phyloP scores from a whole-genome alignment of 2,329 filamentous ascomycete species.

The Monilinia fructicola region DNA sequence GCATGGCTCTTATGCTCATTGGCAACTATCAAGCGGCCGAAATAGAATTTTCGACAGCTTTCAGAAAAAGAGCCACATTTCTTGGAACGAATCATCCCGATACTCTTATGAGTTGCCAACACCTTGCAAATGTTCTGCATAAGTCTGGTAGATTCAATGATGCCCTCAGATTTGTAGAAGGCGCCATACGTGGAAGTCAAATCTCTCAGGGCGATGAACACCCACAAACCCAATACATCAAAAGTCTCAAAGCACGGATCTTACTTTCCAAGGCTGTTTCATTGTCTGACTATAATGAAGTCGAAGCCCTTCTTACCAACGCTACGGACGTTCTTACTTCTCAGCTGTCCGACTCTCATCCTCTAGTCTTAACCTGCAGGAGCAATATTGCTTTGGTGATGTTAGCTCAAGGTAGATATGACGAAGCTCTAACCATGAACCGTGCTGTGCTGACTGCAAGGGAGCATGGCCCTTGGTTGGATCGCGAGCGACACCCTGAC shows the following conservation, averaged over 20 bases:
- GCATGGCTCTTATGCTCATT: slow-evolving; percentile 29
- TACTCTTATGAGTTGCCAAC: slow-evolving; percentile 33
- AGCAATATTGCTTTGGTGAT: slow-evolving; percentile 33
- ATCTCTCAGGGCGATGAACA: slow-evolving; percentile 30
- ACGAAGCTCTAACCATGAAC: slow-evolving; percentile 32
- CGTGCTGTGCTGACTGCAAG: slow-evolving; percentile 27
- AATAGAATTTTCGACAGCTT: slow-evolving; percentile 30
- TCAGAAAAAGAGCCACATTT: slow-evolving; percentile 28
- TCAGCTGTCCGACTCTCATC: slow-evolving; percentile 30
- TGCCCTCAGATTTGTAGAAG: slow-evolving; percentile 29
- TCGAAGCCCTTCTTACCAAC: slow-evolving; percentile 29
- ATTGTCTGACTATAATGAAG: slow-evolving; percentile 30
- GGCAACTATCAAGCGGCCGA: slow-evolving; percentile 31
- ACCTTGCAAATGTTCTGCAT: slow-evolving; percentile 30
- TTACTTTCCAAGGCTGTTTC: slow-evolving; percentile 30
- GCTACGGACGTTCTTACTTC: slow-evolving; percentile 28
- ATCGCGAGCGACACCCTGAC: slow-evolving; percentile 33
- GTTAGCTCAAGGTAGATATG: slow-evolving; percentile 33
- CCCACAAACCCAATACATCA: slow-evolving; percentile 34
- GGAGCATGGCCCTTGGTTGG: slow-evolving; percentile 33
- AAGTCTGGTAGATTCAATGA: slow-evolving; percentile 32
- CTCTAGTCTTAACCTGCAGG: slow-evolving; percentile 30
- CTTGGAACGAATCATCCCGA: slow-evolving; percentile 32
- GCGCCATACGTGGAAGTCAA: slow-evolving; percentile 32
- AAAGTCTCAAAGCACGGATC: slow-evolving; percentile 31